Evolutionary conservation across 176 grass and related monocot species (phyloP), one percentile per base, ranked within the genome.

Genomic region (Carex cristatella): DNA sequence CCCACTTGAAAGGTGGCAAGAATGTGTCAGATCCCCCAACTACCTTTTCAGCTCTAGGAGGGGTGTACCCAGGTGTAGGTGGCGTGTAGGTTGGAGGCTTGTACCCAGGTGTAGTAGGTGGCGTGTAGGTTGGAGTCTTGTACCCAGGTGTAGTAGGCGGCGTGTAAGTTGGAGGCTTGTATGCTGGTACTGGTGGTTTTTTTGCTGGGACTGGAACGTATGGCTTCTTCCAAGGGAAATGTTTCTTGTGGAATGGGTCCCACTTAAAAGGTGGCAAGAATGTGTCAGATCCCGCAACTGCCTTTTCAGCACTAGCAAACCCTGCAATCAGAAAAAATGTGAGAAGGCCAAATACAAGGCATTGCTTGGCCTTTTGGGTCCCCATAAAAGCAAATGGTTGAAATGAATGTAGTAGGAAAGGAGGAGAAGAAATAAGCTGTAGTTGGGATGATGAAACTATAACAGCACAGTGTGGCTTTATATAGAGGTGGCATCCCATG

Each of bases 151-250:
- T 31, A 55, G 77, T 51, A 53, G 75, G 75, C 40, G 78, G 54
- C 3, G 18, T 60, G 27, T 55, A 60, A 61, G 55, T 51, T 14
- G 80, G 80, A 15, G 63, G 81, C 15, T 54, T 83, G 63, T 83
- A 54, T 10, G 5, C 81, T 7, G 81, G 81, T 51, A 31, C 40
- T 0, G 81, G 81, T 66, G 81, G 59, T 10, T 66, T 44, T 62
- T 67, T 55, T 44, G 23, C 80, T 31, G 80, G 80, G 16, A 65
- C 62, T 2, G 80, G 80, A 14, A 64, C 44, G 0, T 46, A 23
- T 28, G 62, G 62, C 48, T 83, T 83, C 81, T 83, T 83, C 81
- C 81, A 83, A 32, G 61, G 61, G 63, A 69, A 69, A 67, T 67
- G 55, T 83, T 83, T 83, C 61, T 79, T 79, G 53, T 79, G 74